These are phyloP conservation scores for Hypoxylon fragiforme DNA, from an alignment of 495 filamentous ascomycete genomes.

Conservation along the genomic window DNA sequence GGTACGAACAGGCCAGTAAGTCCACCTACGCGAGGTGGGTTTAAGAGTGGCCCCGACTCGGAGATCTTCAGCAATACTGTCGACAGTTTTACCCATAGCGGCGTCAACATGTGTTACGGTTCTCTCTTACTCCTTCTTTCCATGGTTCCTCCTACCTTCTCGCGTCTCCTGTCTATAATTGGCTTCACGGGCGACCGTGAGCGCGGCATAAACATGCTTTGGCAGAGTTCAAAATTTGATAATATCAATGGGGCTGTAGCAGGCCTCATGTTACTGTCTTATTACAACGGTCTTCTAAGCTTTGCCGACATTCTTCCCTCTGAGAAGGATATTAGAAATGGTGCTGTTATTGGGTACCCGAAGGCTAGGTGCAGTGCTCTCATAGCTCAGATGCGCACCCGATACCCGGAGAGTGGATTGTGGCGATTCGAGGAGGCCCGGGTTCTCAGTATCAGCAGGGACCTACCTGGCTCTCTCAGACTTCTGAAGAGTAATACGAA, in stretches of 20 bases:
- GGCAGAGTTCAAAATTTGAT: constrained; percentile 84
- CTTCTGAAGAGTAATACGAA: constrained; percentile 60
- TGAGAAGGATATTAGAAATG: constrained; percentile 52
- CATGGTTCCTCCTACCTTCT: constrained; percentile 88
- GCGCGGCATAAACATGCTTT: constrained; percentile 80
- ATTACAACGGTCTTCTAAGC: constrained; percentile 82
- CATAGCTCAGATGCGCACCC: constrained; percentile 69
- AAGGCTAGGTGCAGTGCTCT: constrained; percentile 68
- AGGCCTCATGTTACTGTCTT: constrained; percentile 76
- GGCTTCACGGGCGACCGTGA: constrained; percentile 92
- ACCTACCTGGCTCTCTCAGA: constrained; percentile 68
- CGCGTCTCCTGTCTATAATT: constrained; percentile 79
- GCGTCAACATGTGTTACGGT: constrained; percentile 85
- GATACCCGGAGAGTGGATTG: constrained; percentile 80
- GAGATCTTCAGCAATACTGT: constrained; percentile 66
- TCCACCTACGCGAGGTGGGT: not conserved
- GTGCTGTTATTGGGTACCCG: constrained; percentile 69
- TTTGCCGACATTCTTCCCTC: constrained; percentile 85
- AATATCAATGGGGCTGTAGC: constrained; percentile 93
- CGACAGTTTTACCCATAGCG: constrained; percentile 86
- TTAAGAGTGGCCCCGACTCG: constrained; percentile 37
- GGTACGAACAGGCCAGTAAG: not conserved
- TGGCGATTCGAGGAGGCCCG: constrained; percentile 92
- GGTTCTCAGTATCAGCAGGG: constrained; percentile 67
- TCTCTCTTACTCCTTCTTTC: constrained; percentile 82